These are phyloP conservation scores for Tolypocladium inflatum DNA, from an alignment of 2,329 filamentous ascomycete genomes.

Conservation along the genomic window DNA sequence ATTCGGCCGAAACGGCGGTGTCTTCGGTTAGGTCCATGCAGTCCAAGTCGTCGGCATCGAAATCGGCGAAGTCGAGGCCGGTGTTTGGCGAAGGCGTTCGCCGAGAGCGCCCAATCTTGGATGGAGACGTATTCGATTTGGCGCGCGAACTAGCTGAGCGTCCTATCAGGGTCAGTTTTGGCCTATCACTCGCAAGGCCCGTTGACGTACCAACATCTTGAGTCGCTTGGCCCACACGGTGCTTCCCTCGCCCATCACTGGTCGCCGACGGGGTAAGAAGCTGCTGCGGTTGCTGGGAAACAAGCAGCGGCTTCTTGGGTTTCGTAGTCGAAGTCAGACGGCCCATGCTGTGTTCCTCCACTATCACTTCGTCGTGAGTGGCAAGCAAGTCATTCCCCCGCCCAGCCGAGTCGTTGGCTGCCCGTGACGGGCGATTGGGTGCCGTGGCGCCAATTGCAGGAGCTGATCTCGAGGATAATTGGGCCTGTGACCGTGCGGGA, in stretches of 20 bases:
- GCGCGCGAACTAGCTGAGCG: slow-evolving; percentile 7
- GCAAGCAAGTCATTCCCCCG: slow-evolving; percentile 12
- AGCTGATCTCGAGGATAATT: background rate
- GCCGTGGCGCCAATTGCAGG: background rate
- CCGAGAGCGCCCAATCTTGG: slow-evolving; percentile 13
- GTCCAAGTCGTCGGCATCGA: slow-evolving; percentile 24
- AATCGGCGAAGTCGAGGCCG: slow-evolving; percentile 23
- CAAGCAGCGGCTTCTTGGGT: slow-evolving; percentile 33
- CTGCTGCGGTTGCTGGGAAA: slow-evolving; percentile 30
- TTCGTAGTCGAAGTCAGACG: slow-evolving; percentile 32
- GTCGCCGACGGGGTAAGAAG: slow-evolving; percentile 28
- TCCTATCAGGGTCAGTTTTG: background rate
- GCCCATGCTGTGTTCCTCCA: slow-evolving; percentile 31
- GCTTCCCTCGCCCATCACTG: slow-evolving; percentile 9
- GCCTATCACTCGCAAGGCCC: background rate
- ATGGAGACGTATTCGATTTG: slow-evolving; percentile 13
- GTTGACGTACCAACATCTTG: slow-evolving; percentile 4
- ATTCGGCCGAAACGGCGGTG: slow-evolving; percentile 21
- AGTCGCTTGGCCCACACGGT: slow-evolving; percentile 5
- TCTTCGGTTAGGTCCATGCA: slow-evolving; percentile 32
- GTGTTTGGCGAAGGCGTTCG: slow-evolving; percentile 8
- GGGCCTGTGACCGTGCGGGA: background rate
- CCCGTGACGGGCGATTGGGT: slow-evolving; percentile 1
- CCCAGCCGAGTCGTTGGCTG: slow-evolving; percentile 13
- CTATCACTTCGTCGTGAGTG: slow-evolving; percentile 15